These are phyloP conservation scores for Oryza glaberrima DNA, from an alignment of 176 grass and related monocot species.

Conservation along the genomic window DNA sequence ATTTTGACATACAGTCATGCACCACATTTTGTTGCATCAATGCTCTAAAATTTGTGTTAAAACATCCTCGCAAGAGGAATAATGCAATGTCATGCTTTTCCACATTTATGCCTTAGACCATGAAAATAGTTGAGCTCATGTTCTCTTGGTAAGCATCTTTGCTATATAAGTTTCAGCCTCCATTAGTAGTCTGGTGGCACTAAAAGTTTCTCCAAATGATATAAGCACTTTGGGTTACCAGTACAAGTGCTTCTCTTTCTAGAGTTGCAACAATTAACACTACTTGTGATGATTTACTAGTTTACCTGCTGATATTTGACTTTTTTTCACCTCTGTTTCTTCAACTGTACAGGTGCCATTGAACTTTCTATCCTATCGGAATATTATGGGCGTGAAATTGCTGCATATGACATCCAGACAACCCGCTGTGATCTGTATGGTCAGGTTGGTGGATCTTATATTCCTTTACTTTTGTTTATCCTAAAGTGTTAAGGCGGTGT, in stretches of 20 bases:
- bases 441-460: conserved; percentile 55
- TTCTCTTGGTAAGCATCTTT: background rate
- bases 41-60: conserved; percentile 8
- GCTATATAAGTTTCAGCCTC: background rate
- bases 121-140: background rate
- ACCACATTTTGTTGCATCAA: conserved; percentile 26
- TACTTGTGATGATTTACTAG: background rate
- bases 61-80: background rate
- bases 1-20: background rate
- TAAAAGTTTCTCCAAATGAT: background rate
- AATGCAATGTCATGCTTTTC: background rate
- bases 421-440: conserved; percentile 94
- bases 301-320: background rate
- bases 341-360: conserved; percentile 69
- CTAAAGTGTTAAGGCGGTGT: background rate
- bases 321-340: conserved; percentile 26
- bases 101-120: background rate
- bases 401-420: conserved; percentile 94
- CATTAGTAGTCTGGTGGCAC: background rate
- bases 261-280: background rate
- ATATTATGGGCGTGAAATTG: conserved; percentile 91
- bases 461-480: background rate
- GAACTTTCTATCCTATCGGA: conserved; percentile 88
- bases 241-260: conserved; percentile 10
- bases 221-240: background rate